Base-by-base conservation (phyloP, 495 filamentous ascomycete species). In the Staphylotrichum tortipilum region DNA sequence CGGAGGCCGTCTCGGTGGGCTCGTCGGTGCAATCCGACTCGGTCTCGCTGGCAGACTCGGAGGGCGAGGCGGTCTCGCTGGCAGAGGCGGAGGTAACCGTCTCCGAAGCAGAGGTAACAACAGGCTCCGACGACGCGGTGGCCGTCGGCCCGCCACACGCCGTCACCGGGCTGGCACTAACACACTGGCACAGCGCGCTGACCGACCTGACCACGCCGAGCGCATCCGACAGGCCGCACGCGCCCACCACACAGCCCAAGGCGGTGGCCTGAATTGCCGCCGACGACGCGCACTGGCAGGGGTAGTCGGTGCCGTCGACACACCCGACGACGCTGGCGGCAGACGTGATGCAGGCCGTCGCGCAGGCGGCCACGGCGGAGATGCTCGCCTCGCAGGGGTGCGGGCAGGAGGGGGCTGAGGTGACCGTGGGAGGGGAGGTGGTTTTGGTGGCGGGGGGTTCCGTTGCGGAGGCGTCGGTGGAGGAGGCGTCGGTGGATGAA, bases 331-430 rank as follows among this genome's bases (percentile, higher is more conserved):
- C 33, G 12, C 23, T 3, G 2, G 41, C 41, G 12, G 41, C 49
- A 4, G 40, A 44, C 3, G 7, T 17, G 23, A 51, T 51, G 33
- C 39, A 43, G 34, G 30, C 11, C 5, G 49, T 51, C 1, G 49
- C 49, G 49, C 49, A 51, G 31, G 26, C 17, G 5, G 49, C 40
- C 11, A 51, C 15, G 22, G 40, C 40, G 9, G 31, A 19, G 30
- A 44, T 29, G 12, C 31, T 28, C 19, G 40, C 22, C 12, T 30
- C 30, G 42, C 49, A 51, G 14, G 44, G 44, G 5, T 26, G 31
- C 4, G 44, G 19, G 31, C 31, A 46, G 9, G 34, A 11, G 29
- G 43, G 30, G 4, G 29, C 26, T 7, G 15, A 2, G 4, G 43
- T 34, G 19, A 19, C 36, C 10, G 43, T 23, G 19, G 30, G 21